Evolutionary conservation across 208 protist genomes (phyloP).

Genomic region (Leishmania amazonensis): DNA sequence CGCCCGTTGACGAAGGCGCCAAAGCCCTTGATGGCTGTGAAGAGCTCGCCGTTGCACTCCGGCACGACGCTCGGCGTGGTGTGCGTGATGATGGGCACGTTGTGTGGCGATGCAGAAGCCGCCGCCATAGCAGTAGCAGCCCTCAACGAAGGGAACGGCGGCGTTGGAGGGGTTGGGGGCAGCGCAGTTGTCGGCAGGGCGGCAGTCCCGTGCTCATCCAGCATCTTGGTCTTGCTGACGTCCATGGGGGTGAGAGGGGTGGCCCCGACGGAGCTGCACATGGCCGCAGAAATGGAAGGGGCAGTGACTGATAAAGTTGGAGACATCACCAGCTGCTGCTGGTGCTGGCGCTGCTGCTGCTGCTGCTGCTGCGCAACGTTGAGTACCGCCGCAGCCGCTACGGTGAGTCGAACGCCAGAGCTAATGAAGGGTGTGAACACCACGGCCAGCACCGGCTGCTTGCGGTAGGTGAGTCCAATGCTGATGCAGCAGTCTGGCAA

Average conservation of each 20-base stretch:
- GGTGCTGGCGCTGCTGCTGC: conserved; percentile 17
- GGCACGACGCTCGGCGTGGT: conserved; percentile 18
- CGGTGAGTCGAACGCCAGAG: conserved; percentile 27
- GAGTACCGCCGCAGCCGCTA: conserved; percentile 19
- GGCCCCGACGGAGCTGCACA: background rate
- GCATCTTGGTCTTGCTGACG: conserved; percentile 8
- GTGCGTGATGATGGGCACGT: conserved; percentile 1
- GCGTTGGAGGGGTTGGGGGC: background rate
- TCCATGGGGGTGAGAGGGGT: background rate
- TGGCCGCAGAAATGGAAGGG: background rate
- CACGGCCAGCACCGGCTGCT: conserved; percentile 61
- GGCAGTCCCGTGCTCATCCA: background rate
- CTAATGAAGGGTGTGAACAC: conserved; percentile 69
- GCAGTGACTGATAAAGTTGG: background rate
- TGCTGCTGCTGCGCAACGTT: conserved; percentile 29
- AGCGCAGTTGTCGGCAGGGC: background rate
- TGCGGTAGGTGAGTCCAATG: conserved; percentile 62
- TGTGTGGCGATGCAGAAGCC: background rate
- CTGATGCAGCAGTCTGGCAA: conserved; percentile 77
- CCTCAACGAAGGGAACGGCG: background rate
- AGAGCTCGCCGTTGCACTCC: conserved; percentile 64
- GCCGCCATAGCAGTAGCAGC: background rate
- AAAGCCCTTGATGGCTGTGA: conserved; percentile 65
- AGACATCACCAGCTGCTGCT: conserved; percentile 11
- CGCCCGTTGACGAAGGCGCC: conserved; percentile 68